A percentile compares a stretch with the other conserved stretches of the same genome.
Evolutionary conservation across 75 land plant species (phyloP).

Genomic region (Ceratopteris richardii): DNA sequence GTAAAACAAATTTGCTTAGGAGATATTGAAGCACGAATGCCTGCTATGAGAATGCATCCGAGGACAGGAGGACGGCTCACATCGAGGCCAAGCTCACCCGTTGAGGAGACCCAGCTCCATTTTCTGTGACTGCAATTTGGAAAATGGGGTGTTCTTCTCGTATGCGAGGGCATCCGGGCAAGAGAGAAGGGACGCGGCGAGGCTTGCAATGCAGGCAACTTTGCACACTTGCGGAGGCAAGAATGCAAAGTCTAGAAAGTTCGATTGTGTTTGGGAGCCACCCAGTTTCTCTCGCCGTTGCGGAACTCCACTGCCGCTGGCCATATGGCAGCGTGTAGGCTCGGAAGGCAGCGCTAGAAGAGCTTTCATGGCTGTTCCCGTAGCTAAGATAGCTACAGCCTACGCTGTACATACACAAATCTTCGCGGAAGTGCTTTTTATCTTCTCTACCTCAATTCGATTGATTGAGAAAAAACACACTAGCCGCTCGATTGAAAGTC

Average conservation of each 20-base stretch:
- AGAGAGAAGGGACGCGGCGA: not conserved
- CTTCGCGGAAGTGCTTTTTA: too few relatives aligned
- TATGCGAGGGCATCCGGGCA: not conserved
- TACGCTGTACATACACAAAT: too few relatives aligned
- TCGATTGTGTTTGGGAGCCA: not conserved
- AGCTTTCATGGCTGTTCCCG: not conserved
- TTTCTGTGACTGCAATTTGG: not conserved
- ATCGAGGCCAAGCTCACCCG: not conserved
- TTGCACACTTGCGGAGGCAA: not conserved
- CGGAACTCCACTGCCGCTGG: not conserved
- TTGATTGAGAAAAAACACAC: too few relatives aligned
- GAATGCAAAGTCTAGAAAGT: not conserved
- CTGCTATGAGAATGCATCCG: not conserved
- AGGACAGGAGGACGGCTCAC: not conserved
- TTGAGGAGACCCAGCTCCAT: slow-evolving; percentile 2
- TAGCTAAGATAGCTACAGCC: too few relatives aligned
- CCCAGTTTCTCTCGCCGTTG: not conserved
- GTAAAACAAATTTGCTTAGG: not conserved
- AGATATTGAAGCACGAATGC: not conserved
- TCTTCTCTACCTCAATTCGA: too few relatives aligned
- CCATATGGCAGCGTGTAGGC: not conserved
- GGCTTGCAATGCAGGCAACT: not conserved
- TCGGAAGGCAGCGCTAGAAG: not conserved
- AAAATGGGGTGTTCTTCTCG: not conserved
- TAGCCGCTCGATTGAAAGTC: too few relatives aligned